A percentile compares a stretch with the other conserved stretches of the same genome.
These are phyloP conservation scores for Backusella mclennaniae DNA, from an alignment of 192 early-diverging fungal species.

Conservation along the genomic window DNA sequence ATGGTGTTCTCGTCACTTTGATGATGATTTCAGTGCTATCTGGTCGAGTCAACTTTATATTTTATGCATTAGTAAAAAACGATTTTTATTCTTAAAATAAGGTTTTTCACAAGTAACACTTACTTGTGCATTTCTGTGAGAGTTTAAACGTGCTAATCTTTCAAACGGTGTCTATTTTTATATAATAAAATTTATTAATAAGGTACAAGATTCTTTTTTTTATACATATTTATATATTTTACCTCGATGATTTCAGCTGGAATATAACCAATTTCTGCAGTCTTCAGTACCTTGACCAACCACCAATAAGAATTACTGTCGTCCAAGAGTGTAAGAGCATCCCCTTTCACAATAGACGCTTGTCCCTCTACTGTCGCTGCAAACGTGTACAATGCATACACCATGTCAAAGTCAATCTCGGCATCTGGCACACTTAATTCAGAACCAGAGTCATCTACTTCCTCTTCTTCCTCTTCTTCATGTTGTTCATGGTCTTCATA, in stretches of 20 bases:
- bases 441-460: slow-evolving; percentile 43
- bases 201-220: not conserved
- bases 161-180: slow-evolving; percentile 67
- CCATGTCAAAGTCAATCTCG: slow-evolving; percentile 71
- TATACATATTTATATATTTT: not conserved
- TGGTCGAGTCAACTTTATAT: slow-evolving; percentile 15
- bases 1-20: not conserved
- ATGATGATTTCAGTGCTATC: slow-evolving; percentile 11
- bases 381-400: slow-evolving; percentile 88
- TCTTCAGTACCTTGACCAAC: slow-evolving; percentile 66
- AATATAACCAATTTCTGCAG: slow-evolving; percentile 76
- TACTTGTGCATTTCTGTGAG: slow-evolving; percentile 64
- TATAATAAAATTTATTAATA: not conserved
- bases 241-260: slow-evolving; percentile 88
- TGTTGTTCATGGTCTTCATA: slow-evolving; percentile 20
- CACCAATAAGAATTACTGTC: slow-evolving; percentile 87
- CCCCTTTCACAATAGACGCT: slow-evolving; percentile 74
- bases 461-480: slow-evolving; percentile 25
- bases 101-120: not conserved
- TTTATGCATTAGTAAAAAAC: not conserved
- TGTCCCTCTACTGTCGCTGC: slow-evolving; percentile 82
- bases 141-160: slow-evolving; percentile 75
- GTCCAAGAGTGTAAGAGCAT: slow-evolving; percentile 73
- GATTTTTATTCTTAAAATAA: not conserved
- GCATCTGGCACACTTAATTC: slow-evolving; percentile 47